Percentiles rank a stretch among this genome's conserved stretches.
Conservation (phyloP, 306 rosid genomes). For the Glycine tomentella region DNA sequence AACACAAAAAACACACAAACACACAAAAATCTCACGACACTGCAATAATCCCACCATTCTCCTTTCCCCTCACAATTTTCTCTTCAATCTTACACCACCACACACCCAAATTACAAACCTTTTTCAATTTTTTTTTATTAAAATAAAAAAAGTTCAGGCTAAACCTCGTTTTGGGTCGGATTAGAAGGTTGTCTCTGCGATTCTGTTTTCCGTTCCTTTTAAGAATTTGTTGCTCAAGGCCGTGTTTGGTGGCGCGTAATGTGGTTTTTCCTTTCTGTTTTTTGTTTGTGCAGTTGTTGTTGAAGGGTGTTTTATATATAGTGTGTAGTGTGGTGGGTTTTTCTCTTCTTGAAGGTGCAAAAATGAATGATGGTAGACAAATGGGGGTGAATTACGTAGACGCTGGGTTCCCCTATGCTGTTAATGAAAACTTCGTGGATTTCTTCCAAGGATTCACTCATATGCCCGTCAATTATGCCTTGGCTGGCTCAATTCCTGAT, state of each 20-base stretch:
- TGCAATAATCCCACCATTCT: not conserved
- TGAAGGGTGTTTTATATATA: slow-evolving; percentile 24
- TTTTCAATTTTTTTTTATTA: not conserved
- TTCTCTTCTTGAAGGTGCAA: slow-evolving; percentile 11
- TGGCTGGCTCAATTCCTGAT: slow-evolving; percentile 66
- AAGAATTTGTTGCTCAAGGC: slow-evolving; percentile 34
- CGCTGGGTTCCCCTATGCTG: slow-evolving; percentile 72
- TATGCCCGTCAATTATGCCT: slow-evolving; percentile 62
- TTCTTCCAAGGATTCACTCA: slow-evolving; percentile 74
- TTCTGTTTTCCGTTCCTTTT: not conserved
- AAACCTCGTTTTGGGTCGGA: slow-evolving; percentile 27
- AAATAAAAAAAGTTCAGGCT: not conserved
- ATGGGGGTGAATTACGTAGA: slow-evolving; percentile 83
- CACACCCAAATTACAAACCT: not conserved
- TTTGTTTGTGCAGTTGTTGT: slow-evolving; percentile 39
- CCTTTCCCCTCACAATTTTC: slow-evolving; percentile 2
- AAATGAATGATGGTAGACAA: slow-evolving; percentile 78
- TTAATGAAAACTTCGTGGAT: slow-evolving; percentile 69
- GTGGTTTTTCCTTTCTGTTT: not conserved
- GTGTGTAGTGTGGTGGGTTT: not conserved
- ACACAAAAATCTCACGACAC: not conserved
- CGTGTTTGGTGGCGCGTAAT: slow-evolving; percentile 37
- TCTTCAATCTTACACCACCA: slow-evolving; percentile 13
- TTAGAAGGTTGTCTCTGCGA: not conserved
- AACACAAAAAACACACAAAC: not conserved